Percentiles rank a stretch among this genome's conserved stretches.
These are phyloP conservation scores for Termitomyces sp. DNA, from an alignment of 768 basidiomycete species.

Conservation along the genomic window DNA sequence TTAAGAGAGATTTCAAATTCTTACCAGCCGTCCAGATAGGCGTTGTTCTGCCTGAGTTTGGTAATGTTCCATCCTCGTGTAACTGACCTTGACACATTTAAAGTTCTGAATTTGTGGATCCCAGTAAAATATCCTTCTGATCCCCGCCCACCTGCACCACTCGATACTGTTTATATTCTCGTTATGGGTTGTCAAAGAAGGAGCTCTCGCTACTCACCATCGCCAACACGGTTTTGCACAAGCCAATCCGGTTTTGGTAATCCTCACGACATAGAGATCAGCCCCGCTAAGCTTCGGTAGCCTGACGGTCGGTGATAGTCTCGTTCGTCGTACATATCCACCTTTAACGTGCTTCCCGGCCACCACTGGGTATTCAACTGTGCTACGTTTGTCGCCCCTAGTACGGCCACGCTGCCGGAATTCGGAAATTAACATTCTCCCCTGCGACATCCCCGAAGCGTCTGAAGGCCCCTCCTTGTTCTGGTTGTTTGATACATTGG, in stretches of 20 bases:
- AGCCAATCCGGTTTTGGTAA: conserved; percentile 50
- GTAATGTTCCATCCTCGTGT: conserved; percentile 35
- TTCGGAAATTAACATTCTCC: neutral
- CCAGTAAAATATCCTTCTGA: conserved; percentile 58
- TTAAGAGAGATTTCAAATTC: neutral
- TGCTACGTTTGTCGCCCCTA: neutral
- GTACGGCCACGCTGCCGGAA: neutral
- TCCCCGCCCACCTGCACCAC: conserved; percentile 58
- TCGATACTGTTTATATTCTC: conserved; percentile 33
- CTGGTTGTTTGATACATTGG: conserved; percentile 10
- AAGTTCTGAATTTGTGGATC: conserved; percentile 36
- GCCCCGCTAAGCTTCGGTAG: conserved; percentile 46
- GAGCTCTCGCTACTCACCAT: conserved; percentile 25
- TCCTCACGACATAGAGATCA: conserved; percentile 53
- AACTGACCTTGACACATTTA: conserved; percentile 42
- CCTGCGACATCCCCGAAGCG: neutral
- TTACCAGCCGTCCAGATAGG: conserved; percentile 26
- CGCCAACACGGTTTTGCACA: conserved; percentile 54
- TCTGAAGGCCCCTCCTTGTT: neutral
- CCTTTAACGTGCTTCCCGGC: neutral
- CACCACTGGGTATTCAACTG: neutral
- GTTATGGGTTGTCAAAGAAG: conserved; percentile 2
- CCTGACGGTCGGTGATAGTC: conserved; percentile 5
- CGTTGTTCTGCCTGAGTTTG: conserved; percentile 46
- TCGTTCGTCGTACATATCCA: neutral